Conservation (phyloP, 2,329 filamentous ascomycete species). For the Fusarium denticulatum region DNA sequence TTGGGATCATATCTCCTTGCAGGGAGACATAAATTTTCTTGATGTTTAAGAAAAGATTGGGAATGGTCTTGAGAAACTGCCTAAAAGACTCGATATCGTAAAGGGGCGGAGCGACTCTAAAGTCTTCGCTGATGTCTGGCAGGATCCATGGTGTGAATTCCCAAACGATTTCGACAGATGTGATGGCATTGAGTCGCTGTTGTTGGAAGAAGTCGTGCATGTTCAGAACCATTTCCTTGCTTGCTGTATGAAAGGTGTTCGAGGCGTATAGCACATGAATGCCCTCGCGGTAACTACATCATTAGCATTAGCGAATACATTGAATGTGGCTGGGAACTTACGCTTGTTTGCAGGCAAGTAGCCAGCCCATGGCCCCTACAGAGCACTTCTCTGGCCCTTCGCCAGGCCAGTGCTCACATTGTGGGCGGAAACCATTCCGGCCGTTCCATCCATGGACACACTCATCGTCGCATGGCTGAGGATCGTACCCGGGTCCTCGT, state of each 20-base stretch:
- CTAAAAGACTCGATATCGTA: conserved; percentile 13
- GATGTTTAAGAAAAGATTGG: conserved; percentile 20
- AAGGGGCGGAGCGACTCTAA: background rate
- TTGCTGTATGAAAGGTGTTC: conserved; percentile 41
- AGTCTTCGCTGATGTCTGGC: too few relatives aligned
- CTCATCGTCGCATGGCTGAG: conserved; percentile 23
- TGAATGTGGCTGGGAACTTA: background rate
- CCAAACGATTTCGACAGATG: conserved; percentile 41
- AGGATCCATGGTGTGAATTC: conserved; percentile 26
- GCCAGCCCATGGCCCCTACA: conserved; percentile 47
- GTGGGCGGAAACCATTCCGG: background rate
- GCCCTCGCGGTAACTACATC: conserved; percentile 43
- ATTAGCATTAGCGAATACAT: background rate
- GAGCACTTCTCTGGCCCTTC: conserved; percentile 26
- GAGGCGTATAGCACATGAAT: conserved; percentile 45
- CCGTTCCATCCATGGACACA: conserved; percentile 9
- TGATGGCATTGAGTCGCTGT: conserved; percentile 35
- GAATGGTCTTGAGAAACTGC: conserved; percentile 28
- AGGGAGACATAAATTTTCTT: conserved; percentile 31
- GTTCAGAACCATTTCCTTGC: conserved; percentile 31
- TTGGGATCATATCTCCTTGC: background rate
- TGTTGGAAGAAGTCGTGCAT: conserved; percentile 32
- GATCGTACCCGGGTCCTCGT: background rate
- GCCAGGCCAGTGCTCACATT: conserved; percentile 39
- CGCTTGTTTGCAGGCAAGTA: conserved; percentile 46